Conservation (phyloP, 257 asterid genomes). For the Marsdenia floribunda region DNA sequence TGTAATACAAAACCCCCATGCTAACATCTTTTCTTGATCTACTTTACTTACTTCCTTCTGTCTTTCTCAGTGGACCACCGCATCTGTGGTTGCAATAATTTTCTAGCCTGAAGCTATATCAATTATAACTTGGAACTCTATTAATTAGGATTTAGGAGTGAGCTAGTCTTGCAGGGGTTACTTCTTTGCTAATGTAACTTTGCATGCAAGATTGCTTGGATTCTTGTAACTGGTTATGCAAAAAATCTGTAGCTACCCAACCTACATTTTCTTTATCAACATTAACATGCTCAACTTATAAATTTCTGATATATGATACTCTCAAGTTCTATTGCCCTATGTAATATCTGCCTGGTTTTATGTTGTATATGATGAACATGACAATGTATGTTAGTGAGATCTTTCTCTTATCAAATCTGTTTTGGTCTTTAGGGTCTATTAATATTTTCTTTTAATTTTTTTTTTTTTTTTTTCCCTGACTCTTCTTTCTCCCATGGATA, state of each 20-base stretch:
- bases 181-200: not conserved
- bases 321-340: not conserved
- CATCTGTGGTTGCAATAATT: not conserved
- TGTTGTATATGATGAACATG: not conserved
- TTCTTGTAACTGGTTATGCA: not conserved
- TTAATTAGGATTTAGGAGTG: not conserved
- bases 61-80: not conserved
- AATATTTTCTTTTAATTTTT: not conserved
- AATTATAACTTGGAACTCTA: not conserved
- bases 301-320: not conserved
- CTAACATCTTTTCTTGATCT: not conserved
- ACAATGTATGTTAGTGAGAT: not conserved
- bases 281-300: not conserved
- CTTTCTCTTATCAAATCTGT: not conserved
- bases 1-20: not conserved
- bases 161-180: not conserved
- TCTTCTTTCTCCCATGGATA: constrained; percentile 23
- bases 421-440: not conserved
- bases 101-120: not conserved
- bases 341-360: not conserved
- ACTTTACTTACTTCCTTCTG: not conserved
- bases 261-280: not conserved
- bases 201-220: not conserved
- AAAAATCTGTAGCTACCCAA: not conserved
- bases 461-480: constrained; percentile 14